Conservation (phyloP, 768 basidiomycete genomes). For the Russula earlei region DNA sequence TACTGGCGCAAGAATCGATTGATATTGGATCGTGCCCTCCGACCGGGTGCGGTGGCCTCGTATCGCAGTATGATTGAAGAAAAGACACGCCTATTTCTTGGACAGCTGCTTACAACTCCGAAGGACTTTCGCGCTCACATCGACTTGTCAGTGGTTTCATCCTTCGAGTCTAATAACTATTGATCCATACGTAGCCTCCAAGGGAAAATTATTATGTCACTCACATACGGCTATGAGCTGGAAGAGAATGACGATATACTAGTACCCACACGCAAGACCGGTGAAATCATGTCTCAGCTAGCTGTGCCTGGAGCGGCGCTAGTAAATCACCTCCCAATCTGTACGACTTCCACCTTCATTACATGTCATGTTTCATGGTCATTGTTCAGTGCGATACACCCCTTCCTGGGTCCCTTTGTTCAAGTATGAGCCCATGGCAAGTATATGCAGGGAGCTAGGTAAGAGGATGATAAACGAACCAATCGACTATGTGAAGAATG, state of each 20-base stretch:
- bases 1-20: not conserved
- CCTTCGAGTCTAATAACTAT: not conserved
- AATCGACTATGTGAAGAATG: not conserved
- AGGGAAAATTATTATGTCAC: not conserved
- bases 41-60: not conserved
- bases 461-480: not conserved
- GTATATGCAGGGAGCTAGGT: not conserved
- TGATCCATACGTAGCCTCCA: not conserved
- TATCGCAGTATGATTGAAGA: not conserved
- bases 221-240: constrained; percentile 7
- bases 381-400: not conserved
- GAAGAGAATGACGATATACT: not conserved
- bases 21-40: not conserved
- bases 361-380: not conserved
- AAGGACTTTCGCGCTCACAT: not conserved
- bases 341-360: not conserved
- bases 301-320: not conserved
- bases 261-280: not conserved
- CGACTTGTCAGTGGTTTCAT: not conserved
- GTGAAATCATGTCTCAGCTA: not conserved
- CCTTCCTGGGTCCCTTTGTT: not conserved
- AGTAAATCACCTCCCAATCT: constrained; percentile 7
- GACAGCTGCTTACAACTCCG: not conserved
- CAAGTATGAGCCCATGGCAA: not conserved
- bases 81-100: not conserved